phyloP scores from a whole-genome alignment of 1,284 basidiomycete species.

The Xanthoconium separans region DNA sequence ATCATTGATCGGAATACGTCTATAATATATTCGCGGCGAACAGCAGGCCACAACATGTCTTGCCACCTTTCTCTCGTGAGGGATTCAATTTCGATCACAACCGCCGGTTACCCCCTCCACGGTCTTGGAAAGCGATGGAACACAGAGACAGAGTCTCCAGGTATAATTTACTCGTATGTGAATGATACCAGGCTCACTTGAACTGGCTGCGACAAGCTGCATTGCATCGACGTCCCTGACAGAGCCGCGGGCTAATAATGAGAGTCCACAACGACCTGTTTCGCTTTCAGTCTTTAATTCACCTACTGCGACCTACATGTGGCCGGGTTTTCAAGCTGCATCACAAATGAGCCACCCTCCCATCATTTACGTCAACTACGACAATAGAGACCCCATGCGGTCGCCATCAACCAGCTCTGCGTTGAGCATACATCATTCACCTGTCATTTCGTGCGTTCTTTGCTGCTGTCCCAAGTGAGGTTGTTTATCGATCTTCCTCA shows the following conservation, averaged over 20 bases:
- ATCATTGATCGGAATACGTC: constrained; percentile 27
- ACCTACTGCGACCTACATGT: constrained; percentile 41
- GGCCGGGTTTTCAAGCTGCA: constrained; percentile 38
- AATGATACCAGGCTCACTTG: constrained; percentile 18
- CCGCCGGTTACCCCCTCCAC: constrained; percentile 34
- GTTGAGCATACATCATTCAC: constrained; percentile 30
- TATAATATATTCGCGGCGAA: constrained; percentile 23
- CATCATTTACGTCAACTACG: constrained; percentile 40
- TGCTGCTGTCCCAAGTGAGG: constrained; percentile 8
- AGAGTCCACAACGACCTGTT: constrained; percentile 32
- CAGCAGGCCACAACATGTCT: constrained; percentile 35
- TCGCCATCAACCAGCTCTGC: constrained; percentile 33
- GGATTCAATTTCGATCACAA: constrained; percentile 36
- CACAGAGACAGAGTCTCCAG: constrained; percentile 30
- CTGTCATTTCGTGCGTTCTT: constrained; percentile 30
- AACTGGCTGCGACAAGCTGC: constrained; percentile 22
- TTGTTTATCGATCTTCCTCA: constrained; percentile 21
- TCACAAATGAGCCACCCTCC: constrained; percentile 38
- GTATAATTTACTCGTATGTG: constrained; percentile 17
- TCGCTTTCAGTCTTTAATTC: constrained; percentile 39
- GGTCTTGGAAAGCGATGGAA: constrained; percentile 31
- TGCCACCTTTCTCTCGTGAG: constrained; percentile 33
- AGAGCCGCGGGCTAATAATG: constrained; percentile 24
- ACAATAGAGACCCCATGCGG: constrained; percentile 32
- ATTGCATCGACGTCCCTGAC: constrained; percentile 23